Evolutionary conservation across 2,329 filamentous ascomycete species (phyloP).

Genomic region (Ceratocystis colombiana): DNA sequence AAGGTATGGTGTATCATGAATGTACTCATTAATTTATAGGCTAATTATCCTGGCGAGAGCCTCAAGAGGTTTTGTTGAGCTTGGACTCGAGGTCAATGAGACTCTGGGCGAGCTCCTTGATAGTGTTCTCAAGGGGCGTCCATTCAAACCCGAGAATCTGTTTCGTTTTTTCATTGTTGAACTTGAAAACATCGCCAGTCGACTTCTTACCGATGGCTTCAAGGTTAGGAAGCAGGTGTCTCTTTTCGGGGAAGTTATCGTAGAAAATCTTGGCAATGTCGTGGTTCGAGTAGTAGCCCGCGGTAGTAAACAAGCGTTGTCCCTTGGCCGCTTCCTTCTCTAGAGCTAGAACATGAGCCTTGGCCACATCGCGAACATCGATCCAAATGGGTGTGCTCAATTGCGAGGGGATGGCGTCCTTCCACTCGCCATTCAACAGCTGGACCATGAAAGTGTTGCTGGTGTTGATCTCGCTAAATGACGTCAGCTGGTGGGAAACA

Average conservation of each 20-base stretch:
- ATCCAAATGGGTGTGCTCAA: slow-evolving; percentile 41
- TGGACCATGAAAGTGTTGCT: slow-evolving; percentile 44
- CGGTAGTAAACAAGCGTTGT: slow-evolving; percentile 42
- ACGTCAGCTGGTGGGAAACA: slow-evolving; percentile 40
- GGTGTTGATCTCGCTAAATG: slow-evolving; percentile 42
- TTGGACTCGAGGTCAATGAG: slow-evolving; percentile 22
- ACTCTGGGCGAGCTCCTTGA: slow-evolving; percentile 30
- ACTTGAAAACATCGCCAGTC: slow-evolving; percentile 39
- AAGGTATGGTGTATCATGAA: background rate
- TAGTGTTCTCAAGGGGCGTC: slow-evolving; percentile 49
- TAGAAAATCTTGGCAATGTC: slow-evolving; percentile 38
- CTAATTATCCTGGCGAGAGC: background rate
- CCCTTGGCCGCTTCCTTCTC: slow-evolving; percentile 41
- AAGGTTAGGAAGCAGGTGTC: slow-evolving; percentile 39
- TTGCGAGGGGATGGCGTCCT: slow-evolving; percentile 35
- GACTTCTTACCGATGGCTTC: slow-evolving; percentile 38
- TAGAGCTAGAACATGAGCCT: slow-evolving; percentile 44
- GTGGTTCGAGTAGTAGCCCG: slow-evolving; percentile 40
- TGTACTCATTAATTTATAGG: background rate
- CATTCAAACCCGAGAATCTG: slow-evolving; percentile 54
- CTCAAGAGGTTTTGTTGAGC: slow-evolving; percentile 5
- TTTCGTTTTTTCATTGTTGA: slow-evolving; percentile 49
- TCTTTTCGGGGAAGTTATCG: slow-evolving; percentile 42
- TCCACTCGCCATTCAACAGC: slow-evolving; percentile 43
- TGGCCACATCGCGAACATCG: slow-evolving; percentile 48